Base-by-base conservation (phyloP, 495 filamentous ascomycete species). In the Podospora conica region DNA sequence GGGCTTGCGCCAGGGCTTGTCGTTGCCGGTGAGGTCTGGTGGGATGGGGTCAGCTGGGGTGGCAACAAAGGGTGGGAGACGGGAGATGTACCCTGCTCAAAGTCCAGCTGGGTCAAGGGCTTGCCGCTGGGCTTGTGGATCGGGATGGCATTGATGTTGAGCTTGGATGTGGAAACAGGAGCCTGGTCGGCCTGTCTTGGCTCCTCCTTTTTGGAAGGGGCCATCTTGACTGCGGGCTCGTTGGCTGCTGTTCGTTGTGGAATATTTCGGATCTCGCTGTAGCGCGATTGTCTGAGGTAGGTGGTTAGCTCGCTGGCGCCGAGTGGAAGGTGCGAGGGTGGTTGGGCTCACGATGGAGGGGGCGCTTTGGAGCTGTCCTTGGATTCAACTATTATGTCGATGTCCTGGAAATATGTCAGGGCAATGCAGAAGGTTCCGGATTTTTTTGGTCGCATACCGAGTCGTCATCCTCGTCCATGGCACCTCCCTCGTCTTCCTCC, bases 1-100 rank as follows among this genome's bases (percentile, higher is more conserved):
- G 9, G 95, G 95, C 65, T 92, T 88, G 27, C 95, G 88, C 95
- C 95, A 98, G 31, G 94, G 95, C 78, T 97, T 97, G 70, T 92
- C 90, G 69, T 91, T 88, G 53, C 90, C 87, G 9, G 89, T 84
- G 40, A 96, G 87, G 76, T 96, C 92, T 82, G 70, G 29, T 18
- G 8, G 24, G 1, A 3, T 31, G 15, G 4, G 67, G 75, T 53
- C 77, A 70, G 58, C 64, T 40, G 33, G 21, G 9, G 25, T 58
- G 15, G 55, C 8, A 10, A 22, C 25, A 18, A 29, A 21, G 24
- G 40, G 54, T 0, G 8, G 15, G 53, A 58, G 58, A 70, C 59
- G n/a, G 63, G 60, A 40, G 21, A 58, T 62, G 58, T 74, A 83
- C 87, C 87, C 72, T 85, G 82, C 71, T 93, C 91, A 60, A 94